Evolutionary conservation across 2,329 filamentous ascomycete genomes (phyloP), one percentile per base, ranked within the genome.

Genomic region (Sclerotinia subarctica): DNA sequence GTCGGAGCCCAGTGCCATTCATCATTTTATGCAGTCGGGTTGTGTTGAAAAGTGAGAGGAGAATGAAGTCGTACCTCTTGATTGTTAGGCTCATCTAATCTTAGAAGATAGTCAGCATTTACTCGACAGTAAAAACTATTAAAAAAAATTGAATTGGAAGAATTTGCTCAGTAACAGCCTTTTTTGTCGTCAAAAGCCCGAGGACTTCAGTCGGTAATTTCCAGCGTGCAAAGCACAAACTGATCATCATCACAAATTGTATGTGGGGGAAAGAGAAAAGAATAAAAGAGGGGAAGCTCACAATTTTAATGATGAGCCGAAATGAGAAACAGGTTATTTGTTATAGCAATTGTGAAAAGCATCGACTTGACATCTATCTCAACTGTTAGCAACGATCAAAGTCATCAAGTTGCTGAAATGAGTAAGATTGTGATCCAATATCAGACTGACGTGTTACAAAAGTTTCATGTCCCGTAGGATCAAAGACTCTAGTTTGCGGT

Each of bases 401-500:
- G 8, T 54, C 19, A 60, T 47, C 5, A 24, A 53, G 11, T 53
- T 35, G 44, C 46, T 26, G 8, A 17, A 66, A 38, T 47, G 32
- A 53, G 51, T 38, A 15, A 38, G 49, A 42, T 59, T 24, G 46
- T 66, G 38, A 69, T 63, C 63, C 42, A 69, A 78, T 78, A 80
- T 95, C 92, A 95, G 92, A 93, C 92, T 95, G 92, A 95, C 91
- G 91, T 94, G 89, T 87, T 89, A 92, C 88, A 87, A 74, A 84
- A 87, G 89, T 94, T 94, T 94, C 91, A 94, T 90, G 85, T 82
- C 84, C 88, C 84, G 79, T 79, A 79, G 83, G 90, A 88, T 96
- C 92, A 95, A 95, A 96, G 92, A 96, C 92, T 96, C 92, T 96
- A 96, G 91, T 94, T 94, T 89, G 89, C 86, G 90, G 90, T 93